A percentile compares a stretch with the other conserved stretches of the same genome.
Evolutionary conservation across 1,139 yeast species (phyloP).

Genomic region (Yamadazyma songkhlaensis): DNA sequence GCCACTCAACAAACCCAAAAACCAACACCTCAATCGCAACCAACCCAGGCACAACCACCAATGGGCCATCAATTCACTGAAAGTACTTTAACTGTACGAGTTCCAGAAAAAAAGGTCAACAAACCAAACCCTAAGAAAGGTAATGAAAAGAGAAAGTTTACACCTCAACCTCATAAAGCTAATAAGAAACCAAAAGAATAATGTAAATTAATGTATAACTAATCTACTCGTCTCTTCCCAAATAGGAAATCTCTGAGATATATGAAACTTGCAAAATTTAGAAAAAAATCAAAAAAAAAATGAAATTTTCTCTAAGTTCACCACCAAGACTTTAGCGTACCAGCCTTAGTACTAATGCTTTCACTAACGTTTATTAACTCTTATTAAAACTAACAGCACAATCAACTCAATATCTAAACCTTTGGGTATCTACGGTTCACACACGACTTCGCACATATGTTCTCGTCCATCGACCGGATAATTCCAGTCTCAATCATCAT

Average conservation of each 20-base stretch:
- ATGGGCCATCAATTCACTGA: constrained; percentile 28
- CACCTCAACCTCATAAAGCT: constrained; percentile 13
- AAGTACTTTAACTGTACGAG: constrained; percentile 31
- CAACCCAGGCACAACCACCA: constrained; percentile 3
- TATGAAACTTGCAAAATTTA: background rate
- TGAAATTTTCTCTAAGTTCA: too few relatives aligned
- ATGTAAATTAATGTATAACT: constrained; percentile 5
- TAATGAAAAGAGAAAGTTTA: constrained; percentile 8
- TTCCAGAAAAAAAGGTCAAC: constrained; percentile 13
- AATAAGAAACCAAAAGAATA: constrained; percentile 18
- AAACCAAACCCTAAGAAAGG: constrained; percentile 5
- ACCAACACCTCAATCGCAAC: background rate
- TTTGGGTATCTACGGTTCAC: too few relatives aligned
- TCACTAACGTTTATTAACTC: too few relatives aligned
- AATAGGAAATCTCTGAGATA: too few relatives aligned
- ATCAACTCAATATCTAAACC: too few relatives aligned
- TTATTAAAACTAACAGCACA: too few relatives aligned
- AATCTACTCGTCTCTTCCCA: too few relatives aligned
- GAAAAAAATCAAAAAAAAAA: too few relatives aligned
- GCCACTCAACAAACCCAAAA: too few relatives aligned
- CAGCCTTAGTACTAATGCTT: too few relatives aligned
- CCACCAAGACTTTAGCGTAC: too few relatives aligned
- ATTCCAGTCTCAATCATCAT: background rate
- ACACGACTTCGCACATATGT: background rate
- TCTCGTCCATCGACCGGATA: background rate